Percentiles rank a stretch among this genome's conserved stretches.
phyloP scores from a whole-genome alignment of 768 basidiomycete species.

The Mycena galopus region DNA sequence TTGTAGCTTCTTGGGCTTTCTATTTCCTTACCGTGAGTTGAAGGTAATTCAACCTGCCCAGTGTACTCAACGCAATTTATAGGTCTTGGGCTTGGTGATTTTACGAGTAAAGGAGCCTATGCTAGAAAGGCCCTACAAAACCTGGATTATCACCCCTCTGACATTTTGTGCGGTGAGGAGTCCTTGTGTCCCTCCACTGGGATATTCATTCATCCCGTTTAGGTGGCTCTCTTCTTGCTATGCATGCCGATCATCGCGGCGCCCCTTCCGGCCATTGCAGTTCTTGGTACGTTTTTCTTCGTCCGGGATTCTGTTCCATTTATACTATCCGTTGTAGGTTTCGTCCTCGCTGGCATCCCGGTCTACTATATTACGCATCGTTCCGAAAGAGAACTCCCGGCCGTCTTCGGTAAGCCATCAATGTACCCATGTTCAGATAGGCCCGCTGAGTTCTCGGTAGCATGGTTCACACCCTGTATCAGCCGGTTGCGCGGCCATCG shows the following conservation, averaged over 20 bases:
- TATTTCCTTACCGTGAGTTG: constrained; percentile 83
- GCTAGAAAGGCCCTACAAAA: constrained; percentile 91
- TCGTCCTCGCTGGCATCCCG: constrained; percentile 83
- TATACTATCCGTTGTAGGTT: constrained; percentile 62
- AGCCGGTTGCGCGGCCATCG: constrained; percentile 66
- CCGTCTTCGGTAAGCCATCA: constrained; percentile 56
- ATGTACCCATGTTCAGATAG: constrained; percentile 4
- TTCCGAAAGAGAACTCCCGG: constrained; percentile 56
- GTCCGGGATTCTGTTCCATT: constrained; percentile 16
- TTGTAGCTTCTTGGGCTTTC: constrained; percentile 89
- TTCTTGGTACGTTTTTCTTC: constrained; percentile 63
- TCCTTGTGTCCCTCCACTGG: constrained; percentile 17
- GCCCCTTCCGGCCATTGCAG: constrained; percentile 88
- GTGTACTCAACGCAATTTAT: background rate
- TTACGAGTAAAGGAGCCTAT: constrained; percentile 92
- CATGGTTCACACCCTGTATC: constrained; percentile 55
- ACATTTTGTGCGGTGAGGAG: constrained; percentile 82
- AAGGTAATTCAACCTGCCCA: background rate
- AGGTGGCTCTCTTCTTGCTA: constrained; percentile 91
- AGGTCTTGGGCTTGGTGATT: constrained; percentile 92
- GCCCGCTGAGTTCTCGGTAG: constrained; percentile 47
- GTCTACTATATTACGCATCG: constrained; percentile 85
- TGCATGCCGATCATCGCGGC: constrained; percentile 97
- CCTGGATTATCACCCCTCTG: constrained; percentile 92
- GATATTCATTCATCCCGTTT: background rate